Base-by-base conservation (phyloP, 2,329 filamentous ascomycete genomes). In the Aspergillus sp. region DNA sequence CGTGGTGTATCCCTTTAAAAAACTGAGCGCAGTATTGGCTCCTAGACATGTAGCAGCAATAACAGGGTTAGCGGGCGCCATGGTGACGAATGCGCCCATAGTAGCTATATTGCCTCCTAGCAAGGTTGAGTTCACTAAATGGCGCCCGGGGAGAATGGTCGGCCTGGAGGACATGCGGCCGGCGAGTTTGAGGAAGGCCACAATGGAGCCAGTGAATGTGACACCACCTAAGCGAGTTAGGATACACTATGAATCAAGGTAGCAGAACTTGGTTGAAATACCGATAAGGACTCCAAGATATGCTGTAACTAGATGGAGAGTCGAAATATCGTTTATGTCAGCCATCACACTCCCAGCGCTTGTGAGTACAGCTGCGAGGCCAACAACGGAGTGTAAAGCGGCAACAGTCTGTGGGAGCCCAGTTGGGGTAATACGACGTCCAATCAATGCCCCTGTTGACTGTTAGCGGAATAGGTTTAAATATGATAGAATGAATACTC, bases 341-440 rank as follows among this genome's bases (percentile, higher is more conserved):
- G 86, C 85, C 82, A 96, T 86, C 17, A 96, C 90, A 63, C 90
- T 93, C 49, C 91, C 92, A 61, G 95, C 90, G 66, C 90, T 95
- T 2, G 92, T 96, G 66, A 96, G 74, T 0, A 96, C 91, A 9
- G 92, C 92, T 11, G 91, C 91, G 1, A 96, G 82, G 72, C 92
- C 92, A 33, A 96, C 92, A 7, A 96, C 91, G 0, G 91, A 96
- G 75, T 96, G 92, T 31, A 96, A 79, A 0, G 91, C 91, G 19
- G 91, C 92, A 2, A 96, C 91, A 0, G 91, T 96, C 72, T 96
- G 91, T 0, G 92, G 92, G 2, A 96, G 84, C 55, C 91, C 90
- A 0, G 91, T 96, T 0, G 92, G 90, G 0, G 91, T 96, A 64
- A 96, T 96, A 12, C 91, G 85, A 66, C 91, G 89, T 44, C 91